Conservation (phyloP, 2,329 filamentous ascomycete genomes). For the Ceratocystis ficicola region DNA sequence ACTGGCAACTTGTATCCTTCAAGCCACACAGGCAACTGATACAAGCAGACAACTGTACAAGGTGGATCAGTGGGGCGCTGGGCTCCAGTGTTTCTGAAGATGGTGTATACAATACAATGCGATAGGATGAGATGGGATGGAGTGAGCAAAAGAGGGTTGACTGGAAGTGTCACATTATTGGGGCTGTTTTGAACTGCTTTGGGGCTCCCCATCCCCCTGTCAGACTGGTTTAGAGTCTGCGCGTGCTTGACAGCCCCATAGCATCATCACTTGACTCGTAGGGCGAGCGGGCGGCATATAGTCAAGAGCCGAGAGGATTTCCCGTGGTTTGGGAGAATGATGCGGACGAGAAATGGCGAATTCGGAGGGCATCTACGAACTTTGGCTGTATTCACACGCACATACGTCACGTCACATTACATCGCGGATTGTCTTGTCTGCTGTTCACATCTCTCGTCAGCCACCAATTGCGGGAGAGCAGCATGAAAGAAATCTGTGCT, state of each 20-base stretch:
- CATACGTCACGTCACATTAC: too few species aligned
- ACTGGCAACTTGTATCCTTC: neutral
- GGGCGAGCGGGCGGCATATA: neutral
- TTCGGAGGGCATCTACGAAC: too few species aligned
- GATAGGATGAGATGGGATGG: conserved; percentile 1
- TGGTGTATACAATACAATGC: neutral
- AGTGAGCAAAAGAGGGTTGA: neutral
- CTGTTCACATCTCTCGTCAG: too few species aligned
- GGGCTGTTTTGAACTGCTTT: neutral
- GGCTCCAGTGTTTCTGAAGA: neutral
- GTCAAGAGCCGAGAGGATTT: neutral
- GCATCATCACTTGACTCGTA: neutral
- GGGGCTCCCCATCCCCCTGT: neutral
- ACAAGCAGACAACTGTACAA: neutral
- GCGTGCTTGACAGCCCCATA: conserved; percentile 7
- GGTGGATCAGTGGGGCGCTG: conserved; percentile 4
- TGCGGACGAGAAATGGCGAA: too few species aligned
- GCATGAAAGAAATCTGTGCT: too few species aligned
- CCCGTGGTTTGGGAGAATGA: neutral
- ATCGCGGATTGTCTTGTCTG: too few species aligned
- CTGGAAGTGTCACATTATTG: neutral
- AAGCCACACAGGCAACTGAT: neutral
- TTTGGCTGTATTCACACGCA: too few species aligned
- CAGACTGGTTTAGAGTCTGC: neutral
- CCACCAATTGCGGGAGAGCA: too few species aligned